Conservation (phyloP, 768 basidiomycete species). For the Melanogaster broomeanus region DNA sequence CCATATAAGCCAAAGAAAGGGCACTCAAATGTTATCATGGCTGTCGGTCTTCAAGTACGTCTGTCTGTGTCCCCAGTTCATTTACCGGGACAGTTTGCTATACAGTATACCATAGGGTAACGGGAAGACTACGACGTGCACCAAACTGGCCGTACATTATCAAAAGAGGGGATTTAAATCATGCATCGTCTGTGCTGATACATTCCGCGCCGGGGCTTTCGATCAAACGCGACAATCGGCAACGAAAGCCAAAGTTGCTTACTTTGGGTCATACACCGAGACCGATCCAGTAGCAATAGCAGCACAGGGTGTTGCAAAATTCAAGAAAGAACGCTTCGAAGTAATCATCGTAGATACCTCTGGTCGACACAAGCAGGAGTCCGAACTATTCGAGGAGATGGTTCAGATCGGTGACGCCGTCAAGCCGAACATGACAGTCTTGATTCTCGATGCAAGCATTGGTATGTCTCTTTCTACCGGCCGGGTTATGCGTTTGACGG, state of each 20-base stretch:
- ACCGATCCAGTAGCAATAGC: constrained; percentile 97
- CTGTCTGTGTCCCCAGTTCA: not conserved
- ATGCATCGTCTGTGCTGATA: constrained; percentile 97
- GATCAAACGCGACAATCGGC: constrained; percentile 99
- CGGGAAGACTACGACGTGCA: constrained; percentile 99
- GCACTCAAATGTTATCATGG: constrained; percentile 93
- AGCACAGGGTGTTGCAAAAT: constrained; percentile 91
- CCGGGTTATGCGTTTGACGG: not conserved
- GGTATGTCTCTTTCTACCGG: constrained; percentile 45
- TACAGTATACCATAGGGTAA: constrained; percentile 65
- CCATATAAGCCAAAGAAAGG: constrained; percentile 98
- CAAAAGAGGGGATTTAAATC: constrained; percentile 97
- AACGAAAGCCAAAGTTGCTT: constrained; percentile 97
- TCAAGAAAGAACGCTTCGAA: constrained; percentile 97
- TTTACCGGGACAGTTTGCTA: not conserved
- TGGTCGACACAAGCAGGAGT: constrained; percentile 96
- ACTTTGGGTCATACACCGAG: constrained; percentile 98
- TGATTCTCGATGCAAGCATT: constrained; percentile 96
- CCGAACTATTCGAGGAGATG: constrained; percentile 97
- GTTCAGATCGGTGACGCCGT: constrained; percentile 93
- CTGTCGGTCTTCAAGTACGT: constrained; percentile 89
- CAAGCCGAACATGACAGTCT: constrained; percentile 93
- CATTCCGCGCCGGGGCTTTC: constrained; percentile 98
- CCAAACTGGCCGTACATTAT: constrained; percentile 97
- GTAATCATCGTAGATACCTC: constrained; percentile 99